These are phyloP conservation scores for Saksenaea vasiformis DNA, from an alignment of 371 early-diverging fungal genomes.

Conservation along the genomic window DNA sequence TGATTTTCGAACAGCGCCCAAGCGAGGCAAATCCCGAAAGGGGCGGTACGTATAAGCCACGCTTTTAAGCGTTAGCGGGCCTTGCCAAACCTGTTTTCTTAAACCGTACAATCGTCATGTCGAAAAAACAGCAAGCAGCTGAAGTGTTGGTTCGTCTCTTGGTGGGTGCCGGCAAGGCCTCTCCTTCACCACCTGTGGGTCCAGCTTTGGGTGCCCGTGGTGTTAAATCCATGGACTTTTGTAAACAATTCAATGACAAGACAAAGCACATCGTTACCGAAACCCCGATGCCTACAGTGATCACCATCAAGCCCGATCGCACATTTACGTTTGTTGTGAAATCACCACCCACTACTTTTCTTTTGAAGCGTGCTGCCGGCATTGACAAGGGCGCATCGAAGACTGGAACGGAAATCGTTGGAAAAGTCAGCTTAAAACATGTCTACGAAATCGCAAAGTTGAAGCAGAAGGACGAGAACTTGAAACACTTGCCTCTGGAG, in stretches of 20 bases:
- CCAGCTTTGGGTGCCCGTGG: constrained; percentile 97
- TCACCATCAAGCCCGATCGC: constrained; percentile 89
- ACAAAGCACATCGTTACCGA: constrained; percentile 85
- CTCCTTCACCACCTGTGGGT: constrained; percentile 96
- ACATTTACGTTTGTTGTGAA: constrained; percentile 88
- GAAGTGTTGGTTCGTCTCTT: constrained; percentile 64
- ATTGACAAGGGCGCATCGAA: constrained; percentile 82
- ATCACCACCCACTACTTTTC: constrained; percentile 89
- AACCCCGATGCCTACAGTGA: constrained; percentile 85
- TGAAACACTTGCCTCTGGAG: constrained; percentile 72
- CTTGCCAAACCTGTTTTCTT: not conserved
- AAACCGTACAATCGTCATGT: constrained; percentile 27
- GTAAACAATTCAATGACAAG: constrained; percentile 96
- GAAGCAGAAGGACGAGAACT: constrained; percentile 83
- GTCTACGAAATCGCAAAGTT: constrained; percentile 94
- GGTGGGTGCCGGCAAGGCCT: constrained; percentile 89
- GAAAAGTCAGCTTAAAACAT: constrained; percentile 86
- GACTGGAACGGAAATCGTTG: constrained; percentile 78
- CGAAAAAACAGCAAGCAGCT: constrained; percentile 53
- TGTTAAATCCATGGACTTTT: constrained; percentile 98
- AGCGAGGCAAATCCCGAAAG: no score
- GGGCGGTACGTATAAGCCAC: no score
- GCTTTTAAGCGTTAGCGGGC: no score
- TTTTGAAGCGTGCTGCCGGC: constrained; percentile 92
- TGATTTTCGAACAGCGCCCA: not conserved